Base-by-base conservation (phyloP, 805 yeast species). In the Blastobotrys peoriensis region DNA sequence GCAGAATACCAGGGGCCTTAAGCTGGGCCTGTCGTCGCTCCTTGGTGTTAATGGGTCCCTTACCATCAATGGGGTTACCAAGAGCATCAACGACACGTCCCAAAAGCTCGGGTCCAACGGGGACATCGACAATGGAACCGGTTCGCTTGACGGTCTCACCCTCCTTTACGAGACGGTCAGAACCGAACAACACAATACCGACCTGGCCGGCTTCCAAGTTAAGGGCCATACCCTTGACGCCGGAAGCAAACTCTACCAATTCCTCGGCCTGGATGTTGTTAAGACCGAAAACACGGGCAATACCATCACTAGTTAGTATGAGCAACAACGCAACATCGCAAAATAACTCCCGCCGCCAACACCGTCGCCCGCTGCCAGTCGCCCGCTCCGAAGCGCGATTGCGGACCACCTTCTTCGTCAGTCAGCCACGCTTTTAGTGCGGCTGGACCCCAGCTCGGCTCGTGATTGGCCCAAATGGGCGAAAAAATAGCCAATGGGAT, bases 221-320 rank as follows among this genome's bases (percentile, higher is more conserved):
- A 70, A 93, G 81, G 67, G 98, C 98, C 99, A 93, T 93, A 84
- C 98, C 99, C 76, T 89, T 87, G 64, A 91, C 98, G 79, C 99
- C 98, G 51, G 98, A 87, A 52, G 96, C 78, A 78, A 93, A 94
- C 78, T 93, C 98, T 66, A 93, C 97, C 72, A 93, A 81, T 78
- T 93, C 99, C 79, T 93, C 98, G 69, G 98, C 98, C 81, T 91
- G 98, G 74, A 88, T 83, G 81, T 93, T 93, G 93, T 89, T 93
- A 66, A 93, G 79, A 77, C 99, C 99, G 77, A 86, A 93, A 67
- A 93, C 96, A 82, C 98, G 94, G 71, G 98, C 99, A 70, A 93
- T 93, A 93, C 99, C 99, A 75, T 93, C 99, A 85, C 98, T 81
- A 65, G 30, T 25, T 25, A 25, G 30, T 25, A 25, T n/a, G n/a